Evolutionary conservation across 805 yeast genomes (phyloP).

Genomic region (Saccharomycopsis schoenii): DNA sequence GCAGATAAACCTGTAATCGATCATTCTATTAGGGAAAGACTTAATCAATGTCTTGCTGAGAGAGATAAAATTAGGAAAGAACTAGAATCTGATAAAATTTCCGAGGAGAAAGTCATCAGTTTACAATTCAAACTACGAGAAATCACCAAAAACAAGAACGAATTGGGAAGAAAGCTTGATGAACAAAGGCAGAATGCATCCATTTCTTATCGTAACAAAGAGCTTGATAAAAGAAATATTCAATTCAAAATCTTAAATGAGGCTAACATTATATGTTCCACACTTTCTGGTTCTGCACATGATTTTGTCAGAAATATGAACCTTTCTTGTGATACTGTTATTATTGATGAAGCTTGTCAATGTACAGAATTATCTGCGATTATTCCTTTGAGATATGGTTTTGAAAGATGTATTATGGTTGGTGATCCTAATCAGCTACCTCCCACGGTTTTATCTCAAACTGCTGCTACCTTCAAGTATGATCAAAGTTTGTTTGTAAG

Average conservation of each 20-base stretch:
- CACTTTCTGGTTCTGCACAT: constrained; percentile 91
- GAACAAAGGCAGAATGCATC: constrained; percentile 67
- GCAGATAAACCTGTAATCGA: constrained; percentile 34
- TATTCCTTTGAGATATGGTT: constrained; percentile 88
- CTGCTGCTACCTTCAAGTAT: constrained; percentile 69
- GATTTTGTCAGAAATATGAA: constrained; percentile 68
- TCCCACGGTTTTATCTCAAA: constrained; percentile 88
- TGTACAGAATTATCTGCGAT: constrained; percentile 88
- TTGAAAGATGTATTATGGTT: constrained; percentile 86
- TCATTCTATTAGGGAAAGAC: constrained; percentile 39
- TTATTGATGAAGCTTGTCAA: constrained; percentile 96
- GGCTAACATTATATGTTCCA: constrained; percentile 83
- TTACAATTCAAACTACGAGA: constrained; percentile 44
- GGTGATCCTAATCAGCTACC: constrained; percentile 99
- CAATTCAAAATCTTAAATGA: constrained; percentile 63
- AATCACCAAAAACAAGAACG: constrained; percentile 52
- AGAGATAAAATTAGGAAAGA: constrained; percentile 44
- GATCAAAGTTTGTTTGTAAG: constrained; percentile 92
- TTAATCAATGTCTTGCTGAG: constrained; percentile 42
- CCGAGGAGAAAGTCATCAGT: constrained; percentile 34
- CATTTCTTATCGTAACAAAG: constrained; percentile 62
- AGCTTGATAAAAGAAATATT: constrained; percentile 62
- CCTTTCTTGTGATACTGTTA: constrained; percentile 77
- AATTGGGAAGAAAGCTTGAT: constrained; percentile 64
- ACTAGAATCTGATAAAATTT: constrained; percentile 24